Conservation (phyloP, 2,329 filamentous ascomycete genomes). For the Capronia americana region DNA sequence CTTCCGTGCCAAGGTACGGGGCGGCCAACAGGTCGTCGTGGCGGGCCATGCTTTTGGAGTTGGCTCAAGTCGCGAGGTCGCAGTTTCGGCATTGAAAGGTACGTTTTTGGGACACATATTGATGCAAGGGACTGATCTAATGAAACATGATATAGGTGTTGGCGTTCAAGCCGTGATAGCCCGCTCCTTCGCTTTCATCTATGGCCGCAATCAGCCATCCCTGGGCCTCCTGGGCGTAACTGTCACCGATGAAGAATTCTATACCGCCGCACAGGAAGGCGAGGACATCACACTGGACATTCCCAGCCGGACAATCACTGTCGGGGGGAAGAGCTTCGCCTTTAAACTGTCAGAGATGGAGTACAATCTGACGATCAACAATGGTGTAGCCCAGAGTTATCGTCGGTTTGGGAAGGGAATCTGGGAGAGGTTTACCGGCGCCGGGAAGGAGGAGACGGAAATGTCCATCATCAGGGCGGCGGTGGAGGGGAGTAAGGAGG, state of each 20-base stretch:
- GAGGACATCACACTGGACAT: constrained; percentile 49
- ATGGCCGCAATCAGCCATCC: constrained; percentile 54
- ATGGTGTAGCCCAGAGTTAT: constrained; percentile 44
- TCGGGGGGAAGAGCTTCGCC: constrained; percentile 48
- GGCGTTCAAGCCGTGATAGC: constrained; percentile 55
- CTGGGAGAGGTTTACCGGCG: constrained; percentile 27
- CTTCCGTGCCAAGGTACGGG: constrained; percentile 47
- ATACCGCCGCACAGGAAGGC: constrained; percentile 46
- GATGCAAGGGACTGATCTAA: not conserved
- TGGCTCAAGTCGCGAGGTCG: constrained; percentile 55
- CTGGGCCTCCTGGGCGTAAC: constrained; percentile 54
- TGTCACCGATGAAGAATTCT: constrained; percentile 50
- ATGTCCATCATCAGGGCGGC: constrained; percentile 11
- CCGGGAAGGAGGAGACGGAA: not conserved
- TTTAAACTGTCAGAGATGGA: constrained; percentile 64
- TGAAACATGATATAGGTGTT: constrained; percentile 27
- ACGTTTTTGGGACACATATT: not conserved
- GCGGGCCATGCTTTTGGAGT: constrained; percentile 56
- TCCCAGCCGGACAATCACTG: constrained; percentile 19
- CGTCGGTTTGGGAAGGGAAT: constrained; percentile 30
- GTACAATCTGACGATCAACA: constrained; percentile 57
- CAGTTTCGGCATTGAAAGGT: constrained; percentile 50
- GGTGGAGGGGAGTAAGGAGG: constrained; percentile 9
- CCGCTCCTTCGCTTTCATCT: constrained; percentile 56
- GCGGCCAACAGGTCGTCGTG: constrained; percentile 41